Evolutionary conservation across 768 basidiomycete species (phyloP).

Genomic region (Chalciporus piperatus): DNA sequence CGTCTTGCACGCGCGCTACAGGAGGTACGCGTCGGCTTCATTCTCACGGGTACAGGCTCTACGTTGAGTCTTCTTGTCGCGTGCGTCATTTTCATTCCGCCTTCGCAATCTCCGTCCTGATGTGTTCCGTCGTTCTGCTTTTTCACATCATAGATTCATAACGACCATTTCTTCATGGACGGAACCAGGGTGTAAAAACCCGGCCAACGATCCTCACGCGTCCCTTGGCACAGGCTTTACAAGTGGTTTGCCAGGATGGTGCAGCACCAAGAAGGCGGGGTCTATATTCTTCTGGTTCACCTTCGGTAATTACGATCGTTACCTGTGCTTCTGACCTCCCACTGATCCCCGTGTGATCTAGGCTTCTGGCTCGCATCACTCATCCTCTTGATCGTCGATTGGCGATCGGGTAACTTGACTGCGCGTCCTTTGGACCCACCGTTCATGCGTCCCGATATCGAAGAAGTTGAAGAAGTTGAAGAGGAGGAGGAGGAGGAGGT

Average conservation of each 20-base stretch:
- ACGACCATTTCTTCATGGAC: conserved; percentile 86
- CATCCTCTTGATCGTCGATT: conserved; percentile 64
- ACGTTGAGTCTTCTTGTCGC: conserved; percentile 70
- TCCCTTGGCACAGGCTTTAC: conserved; percentile 64
- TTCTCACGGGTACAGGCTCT: conserved; percentile 71
- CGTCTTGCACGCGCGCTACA: conserved; percentile 77
- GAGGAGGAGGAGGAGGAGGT: conserved; percentile 47
- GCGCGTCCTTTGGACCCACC: conserved; percentile 64
- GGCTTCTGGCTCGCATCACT: conserved; percentile 77
- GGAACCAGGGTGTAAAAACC: conserved; percentile 83
- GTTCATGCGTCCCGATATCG: conserved; percentile 61
- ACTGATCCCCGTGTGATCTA: conserved; percentile 28
- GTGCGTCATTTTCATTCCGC: conserved; percentile 43
- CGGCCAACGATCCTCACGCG: conserved; percentile 78
- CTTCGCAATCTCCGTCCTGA: conserved; percentile 13
- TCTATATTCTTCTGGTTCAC: conserved; percentile 88
- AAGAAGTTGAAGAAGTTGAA: conserved; percentile 48
- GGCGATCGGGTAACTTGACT: conserved; percentile 64
- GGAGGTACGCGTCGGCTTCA: conserved; percentile 81
- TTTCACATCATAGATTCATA: conserved; percentile 52
- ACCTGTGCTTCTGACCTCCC: neutral
- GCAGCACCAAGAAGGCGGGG: conserved; percentile 88
- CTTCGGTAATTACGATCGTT: conserved; percentile 54
- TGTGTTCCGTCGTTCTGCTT: neutral
- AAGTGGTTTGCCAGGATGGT: conserved; percentile 75